Base-by-base conservation (phyloP, 2,329 filamentous ascomycete species). In the Fusarium clavum region DNA sequence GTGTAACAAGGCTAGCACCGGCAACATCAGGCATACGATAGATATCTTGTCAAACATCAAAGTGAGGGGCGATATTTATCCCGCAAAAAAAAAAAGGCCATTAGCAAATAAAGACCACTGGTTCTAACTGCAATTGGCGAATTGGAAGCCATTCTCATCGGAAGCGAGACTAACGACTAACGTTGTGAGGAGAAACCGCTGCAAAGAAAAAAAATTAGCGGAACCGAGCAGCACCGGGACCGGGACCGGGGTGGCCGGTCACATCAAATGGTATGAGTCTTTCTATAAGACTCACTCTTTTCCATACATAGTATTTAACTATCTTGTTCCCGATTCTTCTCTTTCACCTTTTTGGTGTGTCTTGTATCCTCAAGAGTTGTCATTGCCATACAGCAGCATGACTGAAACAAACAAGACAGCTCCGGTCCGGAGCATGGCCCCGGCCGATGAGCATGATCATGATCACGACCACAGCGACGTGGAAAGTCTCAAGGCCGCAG, bases 401-500 rank as follows among this genome's bases (percentile, higher is more conserved):
- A 22, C 49, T 57, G 60, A 57, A 32, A 22, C 57, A 47, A 52
- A 55, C 43, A 74, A 74, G 34, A 58, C 64, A 10, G 63, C 64
- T 29, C 67, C 70, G 53, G 34, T 51, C 47, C 56, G 64, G 57
- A 71, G 52, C 48, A 22, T 58, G 22, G 63, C 53, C 34, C 71
- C 61, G 20, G 67, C 55, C 22, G 63, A 41, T 20, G 65, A 71
- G 5, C 64, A 72, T n/a, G 73, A 53, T n/a, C 49, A 41, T 25
- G 49, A 52, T 20, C 49, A 53, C 52, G 60, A 73, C 24, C 74
- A 75, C 38, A 77, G 75, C 64, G 75, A 77, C 38, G 67, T 64
- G 5, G 72, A 73, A 47, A 76, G 74, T 58, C 61, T 75, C 60
- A 71, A 73, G 69, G 67, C 73, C 1, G 70, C 74, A 51, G 73